phyloP scores from a whole-genome alignment of 2,329 filamentous ascomycete species.

The Aureobasidium melanogenum region DNA sequence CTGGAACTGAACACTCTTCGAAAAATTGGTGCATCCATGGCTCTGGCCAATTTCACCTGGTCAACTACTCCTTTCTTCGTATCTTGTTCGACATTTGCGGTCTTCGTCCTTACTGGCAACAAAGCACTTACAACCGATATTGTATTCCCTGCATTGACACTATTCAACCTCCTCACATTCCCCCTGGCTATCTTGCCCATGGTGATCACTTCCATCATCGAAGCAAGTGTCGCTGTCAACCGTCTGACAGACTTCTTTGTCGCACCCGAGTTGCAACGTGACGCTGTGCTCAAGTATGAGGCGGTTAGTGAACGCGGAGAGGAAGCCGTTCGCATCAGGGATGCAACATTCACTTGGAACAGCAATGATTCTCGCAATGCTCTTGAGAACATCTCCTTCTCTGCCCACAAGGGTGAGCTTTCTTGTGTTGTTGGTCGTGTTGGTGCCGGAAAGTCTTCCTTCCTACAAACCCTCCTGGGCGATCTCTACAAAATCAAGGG shows the following conservation, averaged over 20 bases:
- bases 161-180: constrained; percentile 96
- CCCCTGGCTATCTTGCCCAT: constrained; percentile 90
- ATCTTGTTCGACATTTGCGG: constrained; percentile 89
- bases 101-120: constrained; percentile 81
- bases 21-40: constrained; percentile 90
- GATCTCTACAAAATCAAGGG: constrained; percentile 87
- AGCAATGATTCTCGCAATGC: constrained; percentile 60
- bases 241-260: constrained; percentile 77
- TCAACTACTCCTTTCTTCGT: constrained; percentile 95
- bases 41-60: constrained; percentile 96
- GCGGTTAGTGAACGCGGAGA: constrained; percentile 70
- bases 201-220: constrained; percentile 94
- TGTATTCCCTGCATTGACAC: constrained; percentile 82
- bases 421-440: constrained; percentile 90
- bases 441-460: constrained; percentile 89
- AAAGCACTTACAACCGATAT: constrained; percentile 83
- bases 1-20: constrained; percentile 89
- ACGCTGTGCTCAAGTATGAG: constrained; percentile 65
- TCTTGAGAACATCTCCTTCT: constrained; percentile 78
- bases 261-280: constrained; percentile 80
- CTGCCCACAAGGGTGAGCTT: constrained; percentile 83
- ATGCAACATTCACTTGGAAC: constrained; percentile 93
- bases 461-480: constrained; percentile 79
- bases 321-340: constrained; percentile 72
- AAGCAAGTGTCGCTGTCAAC: constrained; percentile 84